These are phyloP conservation scores for Parachaetomium inaequale DNA, from an alignment of 495 filamentous ascomycete genomes.

Conservation along the genomic window DNA sequence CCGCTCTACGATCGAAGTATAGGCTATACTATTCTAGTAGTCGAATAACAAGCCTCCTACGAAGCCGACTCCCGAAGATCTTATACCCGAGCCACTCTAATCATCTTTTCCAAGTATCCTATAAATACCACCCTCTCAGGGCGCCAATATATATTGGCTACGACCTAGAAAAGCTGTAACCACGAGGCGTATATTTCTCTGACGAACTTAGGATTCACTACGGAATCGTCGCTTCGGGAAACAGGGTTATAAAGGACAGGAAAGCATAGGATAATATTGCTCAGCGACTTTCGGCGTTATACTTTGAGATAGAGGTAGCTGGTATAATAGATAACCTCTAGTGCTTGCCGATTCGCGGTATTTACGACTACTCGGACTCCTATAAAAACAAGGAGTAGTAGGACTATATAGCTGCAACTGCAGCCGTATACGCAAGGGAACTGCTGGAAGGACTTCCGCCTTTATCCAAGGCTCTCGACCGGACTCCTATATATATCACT, in stretches of 20 bases:
- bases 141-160: constrained; percentile 9
- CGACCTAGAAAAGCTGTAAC: constrained; percentile 9
- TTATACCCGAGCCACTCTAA: constrained; percentile 1
- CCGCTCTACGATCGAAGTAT: constrained; percentile 11
- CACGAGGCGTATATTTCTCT: constrained; percentile 3
- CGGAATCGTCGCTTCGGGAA: constrained; percentile 41
- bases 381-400: constrained; percentile 41
- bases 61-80: constrained; percentile 8
- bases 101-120: constrained; percentile 13
- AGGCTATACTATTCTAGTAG: neutral
- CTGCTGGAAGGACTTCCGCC: constrained; percentile 13
- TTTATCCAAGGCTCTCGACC: constrained; percentile 4
- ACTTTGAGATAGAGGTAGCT: constrained; percentile 34
- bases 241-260: constrained; percentile 38
- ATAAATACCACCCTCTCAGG: constrained; percentile 9
- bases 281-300: constrained; percentile 15
- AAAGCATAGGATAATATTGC: constrained; percentile 30
- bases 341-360: constrained; percentile 37
- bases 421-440: constrained; percentile 35
- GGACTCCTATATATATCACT: constrained; percentile 5
- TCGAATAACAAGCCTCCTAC: constrained; percentile 12
- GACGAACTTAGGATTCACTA: constrained; percentile 28
- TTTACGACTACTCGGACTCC: constrained; percentile 42
- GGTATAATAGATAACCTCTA: constrained; percentile 24
- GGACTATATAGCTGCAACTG: constrained; percentile 33